These are phyloP conservation scores for Aurinia saxatilis DNA, from an alignment of 345 rosid genomes.

Conservation along the genomic window DNA sequence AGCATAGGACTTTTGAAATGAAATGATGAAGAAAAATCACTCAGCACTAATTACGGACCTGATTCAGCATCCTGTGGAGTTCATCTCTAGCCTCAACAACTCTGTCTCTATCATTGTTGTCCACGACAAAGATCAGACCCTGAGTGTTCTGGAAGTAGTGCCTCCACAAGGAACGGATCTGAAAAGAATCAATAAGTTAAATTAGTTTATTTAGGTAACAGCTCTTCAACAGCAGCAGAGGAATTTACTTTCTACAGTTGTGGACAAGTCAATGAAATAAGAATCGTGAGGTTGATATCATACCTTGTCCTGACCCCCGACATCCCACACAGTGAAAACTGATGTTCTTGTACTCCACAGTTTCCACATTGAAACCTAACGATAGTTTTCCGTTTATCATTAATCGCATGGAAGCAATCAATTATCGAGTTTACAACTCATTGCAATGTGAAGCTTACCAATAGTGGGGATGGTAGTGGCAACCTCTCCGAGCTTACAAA, in stretches of 20 bases:
- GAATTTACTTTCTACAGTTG: neutral
- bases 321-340: conserved; percentile 70
- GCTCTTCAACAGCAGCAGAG: neutral
- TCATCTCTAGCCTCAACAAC: conserved; percentile 56
- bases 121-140: conserved; percentile 83
- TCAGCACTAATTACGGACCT: conserved; percentile 26
- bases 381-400: neutral
- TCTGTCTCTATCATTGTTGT: conserved; percentile 74
- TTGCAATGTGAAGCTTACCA: conserved; percentile 31
- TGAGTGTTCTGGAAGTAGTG: conserved; percentile 78
- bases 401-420: neutral
- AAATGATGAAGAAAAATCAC: neutral
- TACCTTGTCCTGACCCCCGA: conserved; percentile 94
- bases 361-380: conserved; percentile 82
- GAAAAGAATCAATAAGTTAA: neutral
- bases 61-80: conserved; percentile 76
- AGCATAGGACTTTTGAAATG: neutral
- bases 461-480: conserved; percentile 83
- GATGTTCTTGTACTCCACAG: conserved; percentile 85
- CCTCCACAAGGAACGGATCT: conserved; percentile 80
- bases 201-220: neutral
- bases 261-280: too few species aligned
- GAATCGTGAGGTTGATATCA: neutral
- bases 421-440: neutral
- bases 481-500: conserved; percentile 74